phyloP scores from a whole-genome alignment of 1,139 yeast species.

The Pichia cactophila region DNA sequence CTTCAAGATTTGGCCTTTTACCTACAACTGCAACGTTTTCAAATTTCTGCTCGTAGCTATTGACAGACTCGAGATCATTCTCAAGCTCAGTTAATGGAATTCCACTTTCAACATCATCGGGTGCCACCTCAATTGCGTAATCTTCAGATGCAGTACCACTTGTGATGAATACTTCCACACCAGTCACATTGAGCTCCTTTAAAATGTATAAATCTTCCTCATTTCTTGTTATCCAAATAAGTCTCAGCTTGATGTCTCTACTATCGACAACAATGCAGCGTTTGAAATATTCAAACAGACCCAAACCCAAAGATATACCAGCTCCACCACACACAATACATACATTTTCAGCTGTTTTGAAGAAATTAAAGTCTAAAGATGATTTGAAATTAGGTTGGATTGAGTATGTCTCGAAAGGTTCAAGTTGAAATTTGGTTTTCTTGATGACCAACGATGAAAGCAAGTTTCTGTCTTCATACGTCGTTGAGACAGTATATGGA shows the following conservation, averaged over 20 bases:
- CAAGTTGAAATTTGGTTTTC: constrained; percentile 27
- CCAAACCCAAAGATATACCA: constrained; percentile 72
- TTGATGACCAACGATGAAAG: constrained; percentile 31
- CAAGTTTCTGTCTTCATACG: constrained; percentile 38
- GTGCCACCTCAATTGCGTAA: constrained; percentile 6
- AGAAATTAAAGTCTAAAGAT: constrained; percentile 33
- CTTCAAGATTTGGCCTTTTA: constrained; percentile 32
- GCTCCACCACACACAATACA: constrained; percentile 77
- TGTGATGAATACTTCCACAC: constrained; percentile 33
- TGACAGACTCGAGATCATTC: constrained; percentile 6
- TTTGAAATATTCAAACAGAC: constrained; percentile 40
- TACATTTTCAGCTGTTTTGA: constrained; percentile 43
- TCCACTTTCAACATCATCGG: constrained; percentile 1
- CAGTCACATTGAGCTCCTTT: constrained; percentile 27
- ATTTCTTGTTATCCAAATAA: constrained; percentile 49
- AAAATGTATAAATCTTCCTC: constrained; percentile 38
- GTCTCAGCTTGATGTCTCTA: constrained; percentile 23
- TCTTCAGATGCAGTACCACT: constrained; percentile 10
- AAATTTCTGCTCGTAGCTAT: constrained; percentile 5
- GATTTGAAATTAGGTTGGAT: constrained; percentile 28
- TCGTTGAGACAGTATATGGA: constrained; percentile 78
- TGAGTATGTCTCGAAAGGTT: constrained; percentile 33
- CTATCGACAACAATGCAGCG: constrained; percentile 15
- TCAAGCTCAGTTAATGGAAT: constrained; percentile 5
- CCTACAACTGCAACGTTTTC: constrained; percentile 8